Percentiles rank a stretch among this genome's conserved stretches.
These are phyloP conservation scores for Malus asiatica DNA, from an alignment of 306 rosid species.

Conservation along the genomic window DNA sequence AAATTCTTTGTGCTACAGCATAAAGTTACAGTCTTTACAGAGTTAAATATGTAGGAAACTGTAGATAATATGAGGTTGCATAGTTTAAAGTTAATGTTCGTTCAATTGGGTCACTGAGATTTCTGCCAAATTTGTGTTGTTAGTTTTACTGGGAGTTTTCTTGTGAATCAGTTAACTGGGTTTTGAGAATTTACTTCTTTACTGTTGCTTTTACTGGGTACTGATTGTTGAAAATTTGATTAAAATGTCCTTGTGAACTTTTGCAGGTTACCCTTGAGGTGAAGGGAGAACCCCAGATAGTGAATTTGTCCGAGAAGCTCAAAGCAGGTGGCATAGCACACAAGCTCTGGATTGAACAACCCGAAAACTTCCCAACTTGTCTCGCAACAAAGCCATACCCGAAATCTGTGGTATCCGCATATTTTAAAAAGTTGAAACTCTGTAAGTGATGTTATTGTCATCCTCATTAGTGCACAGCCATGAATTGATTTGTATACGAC, in stretches of 20 bases:
- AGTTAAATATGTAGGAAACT: background rate
- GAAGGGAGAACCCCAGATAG: constrained; percentile 64
- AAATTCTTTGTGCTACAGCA: background rate
- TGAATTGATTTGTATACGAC: background rate
- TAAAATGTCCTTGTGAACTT: background rate
- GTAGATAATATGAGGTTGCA: background rate
- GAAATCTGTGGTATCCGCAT: constrained; percentile 48
- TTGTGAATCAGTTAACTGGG: background rate
- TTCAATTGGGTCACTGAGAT: background rate
- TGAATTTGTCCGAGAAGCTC: constrained; percentile 67
- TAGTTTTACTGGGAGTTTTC: background rate
- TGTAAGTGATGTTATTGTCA: constrained; percentile 47
- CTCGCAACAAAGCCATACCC: constrained; percentile 88
- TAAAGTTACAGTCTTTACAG: background rate
- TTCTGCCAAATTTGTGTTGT: background rate
- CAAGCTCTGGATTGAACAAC: constrained; percentile 77
- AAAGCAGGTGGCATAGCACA: constrained; percentile 54
- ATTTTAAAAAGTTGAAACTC: constrained; percentile 74
- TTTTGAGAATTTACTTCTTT: background rate
- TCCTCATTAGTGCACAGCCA: background rate
- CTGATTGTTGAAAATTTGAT: background rate
- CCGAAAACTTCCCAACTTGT: constrained; percentile 73
- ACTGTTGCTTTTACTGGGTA: background rate
- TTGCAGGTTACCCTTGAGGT: constrained; percentile 75
- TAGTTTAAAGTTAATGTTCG: background rate